These are phyloP conservation scores for Picochlorum sp. DNA, from an alignment of 139 green algal species.

Conservation along the genomic window DNA sequence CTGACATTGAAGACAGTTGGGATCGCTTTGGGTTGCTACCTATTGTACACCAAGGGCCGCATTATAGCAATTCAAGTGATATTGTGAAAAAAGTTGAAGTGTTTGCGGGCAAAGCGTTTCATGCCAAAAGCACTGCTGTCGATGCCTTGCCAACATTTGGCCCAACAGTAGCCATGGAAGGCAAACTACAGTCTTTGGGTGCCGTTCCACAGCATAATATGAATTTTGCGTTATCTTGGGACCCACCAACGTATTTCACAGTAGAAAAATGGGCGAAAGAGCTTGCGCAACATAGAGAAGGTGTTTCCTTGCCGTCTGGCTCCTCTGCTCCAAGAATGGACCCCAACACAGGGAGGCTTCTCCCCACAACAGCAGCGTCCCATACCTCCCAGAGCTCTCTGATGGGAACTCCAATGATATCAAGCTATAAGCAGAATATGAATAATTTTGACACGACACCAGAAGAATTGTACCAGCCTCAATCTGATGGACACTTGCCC, in stretches of 20 bases:
- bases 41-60: slow-evolving; percentile 40
- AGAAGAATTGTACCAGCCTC: background rate
- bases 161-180: no score
- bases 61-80: slow-evolving; percentile 48
- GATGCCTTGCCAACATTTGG: slow-evolving; percentile 24
- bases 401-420: background rate
- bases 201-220: no score
- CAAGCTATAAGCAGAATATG: background rate
- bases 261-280: slow-evolving; percentile 39
- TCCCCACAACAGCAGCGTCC: slow-evolving; percentile 4
- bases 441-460: background rate
- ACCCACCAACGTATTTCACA: slow-evolving; percentile 21
- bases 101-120: slow-evolving; percentile 50
- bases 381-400: background rate
- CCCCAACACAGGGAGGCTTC: slow-evolving; percentile 66
- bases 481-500: background rate
- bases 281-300: background rate
- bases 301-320: no score
- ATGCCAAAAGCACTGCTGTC: slow-evolving; percentile 23
- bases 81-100: slow-evolving; percentile 30
- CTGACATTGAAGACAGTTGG: slow-evolving; percentile 24
- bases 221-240: background rate
- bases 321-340: slow-evolving; percentile 39
- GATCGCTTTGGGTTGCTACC: slow-evolving; percentile 22
- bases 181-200: no score